A percentile compares a stretch with the other conserved stretches of the same genome.
Conservation (phyloP, 1,139 yeast genomes). For the Cylindricascospora bacillispora region DNA sequence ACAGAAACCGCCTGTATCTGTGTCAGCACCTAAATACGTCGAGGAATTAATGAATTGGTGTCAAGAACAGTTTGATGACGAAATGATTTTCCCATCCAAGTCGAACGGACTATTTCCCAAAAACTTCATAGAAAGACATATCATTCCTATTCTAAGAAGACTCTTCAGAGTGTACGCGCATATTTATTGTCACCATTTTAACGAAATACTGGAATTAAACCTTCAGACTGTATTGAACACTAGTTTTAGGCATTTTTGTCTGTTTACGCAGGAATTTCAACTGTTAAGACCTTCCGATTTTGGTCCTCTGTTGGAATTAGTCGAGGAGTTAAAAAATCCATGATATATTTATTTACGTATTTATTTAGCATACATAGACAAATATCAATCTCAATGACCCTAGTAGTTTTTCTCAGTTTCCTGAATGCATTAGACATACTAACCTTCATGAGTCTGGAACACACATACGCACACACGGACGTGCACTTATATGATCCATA, state of each 20-base stretch:
- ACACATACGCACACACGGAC: too few relatives aligned
- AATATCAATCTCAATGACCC: too few relatives aligned
- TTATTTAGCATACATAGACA: too few relatives aligned
- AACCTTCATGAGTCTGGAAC: too few relatives aligned
- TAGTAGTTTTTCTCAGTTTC: background rate
- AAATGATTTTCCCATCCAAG: constrained; percentile 77
- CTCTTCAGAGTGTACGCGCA: constrained; percentile 95
- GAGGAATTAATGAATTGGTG: constrained; percentile 93
- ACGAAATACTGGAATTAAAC: constrained; percentile 83
- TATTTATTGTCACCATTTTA: constrained; percentile 94
- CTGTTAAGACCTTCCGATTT: constrained; percentile 69
- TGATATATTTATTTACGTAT: constrained; percentile 5
- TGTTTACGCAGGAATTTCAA: constrained; percentile 74
- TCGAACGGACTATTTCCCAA: constrained; percentile 76
- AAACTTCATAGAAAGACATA: constrained; percentile 55
- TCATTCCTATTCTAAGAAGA: constrained; percentile 78
- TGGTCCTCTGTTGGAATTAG: constrained; percentile 85
- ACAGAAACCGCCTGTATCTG: constrained; percentile 56
- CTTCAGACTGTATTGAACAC: constrained; percentile 89
- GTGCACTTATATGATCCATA: too few relatives aligned
- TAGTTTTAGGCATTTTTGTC: constrained; percentile 82
- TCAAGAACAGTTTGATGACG: constrained; percentile 80
- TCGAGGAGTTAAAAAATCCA: constrained; percentile 38
- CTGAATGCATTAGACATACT: too few relatives aligned
- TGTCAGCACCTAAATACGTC: constrained; percentile 90